A percentile compares a stretch with the other conserved stretches of the same genome.
Conservation (phyloP, 2,329 filamentous ascomycete genomes). For the Fusarium buharicum region DNA sequence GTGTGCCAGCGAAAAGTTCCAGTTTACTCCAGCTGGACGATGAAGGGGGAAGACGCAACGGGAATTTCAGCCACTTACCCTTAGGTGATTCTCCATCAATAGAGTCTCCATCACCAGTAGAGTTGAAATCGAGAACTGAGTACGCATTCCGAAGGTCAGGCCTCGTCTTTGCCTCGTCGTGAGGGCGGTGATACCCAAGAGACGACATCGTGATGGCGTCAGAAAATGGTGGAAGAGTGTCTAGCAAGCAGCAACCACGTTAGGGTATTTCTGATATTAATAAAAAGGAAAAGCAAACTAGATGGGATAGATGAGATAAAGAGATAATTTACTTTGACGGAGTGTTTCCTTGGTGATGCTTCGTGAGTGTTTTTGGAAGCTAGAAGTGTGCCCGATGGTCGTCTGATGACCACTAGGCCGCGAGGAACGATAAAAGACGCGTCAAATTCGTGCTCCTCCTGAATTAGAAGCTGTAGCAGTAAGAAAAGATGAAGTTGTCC, state of each 20-base stretch:
- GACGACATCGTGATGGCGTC: slow-evolving; percentile 20
- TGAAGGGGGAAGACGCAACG: neutral
- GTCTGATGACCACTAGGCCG: neutral
- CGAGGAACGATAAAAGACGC: neutral
- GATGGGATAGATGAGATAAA: neutral
- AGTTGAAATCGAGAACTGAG: slow-evolving; percentile 7
- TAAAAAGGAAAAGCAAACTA: neutral
- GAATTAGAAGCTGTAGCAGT: neutral
- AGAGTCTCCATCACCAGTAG: slow-evolving; percentile 4
- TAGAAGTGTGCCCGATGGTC: neutral
- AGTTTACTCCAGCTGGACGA: neutral
- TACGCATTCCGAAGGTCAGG: slow-evolving; percentile 20
- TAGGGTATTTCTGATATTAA: neutral
- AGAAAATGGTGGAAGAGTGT: neutral
- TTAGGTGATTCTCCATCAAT: slow-evolving; percentile 1
- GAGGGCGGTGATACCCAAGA: slow-evolving; percentile 13
- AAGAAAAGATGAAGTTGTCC: slow-evolving; percentile 1
- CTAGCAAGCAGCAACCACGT: neutral
- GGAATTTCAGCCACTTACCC: slow-evolving; percentile 14
- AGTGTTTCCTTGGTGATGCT: neutral
- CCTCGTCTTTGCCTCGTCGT: neutral
- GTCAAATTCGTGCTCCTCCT: neutral
- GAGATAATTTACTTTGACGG: slow-evolving; percentile 14
- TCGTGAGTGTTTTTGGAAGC: neutral
- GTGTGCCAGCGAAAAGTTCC: neutral